Base-by-base conservation (phyloP, 2,329 filamentous ascomycete genomes). In the Exophiala dermatitidis region DNA sequence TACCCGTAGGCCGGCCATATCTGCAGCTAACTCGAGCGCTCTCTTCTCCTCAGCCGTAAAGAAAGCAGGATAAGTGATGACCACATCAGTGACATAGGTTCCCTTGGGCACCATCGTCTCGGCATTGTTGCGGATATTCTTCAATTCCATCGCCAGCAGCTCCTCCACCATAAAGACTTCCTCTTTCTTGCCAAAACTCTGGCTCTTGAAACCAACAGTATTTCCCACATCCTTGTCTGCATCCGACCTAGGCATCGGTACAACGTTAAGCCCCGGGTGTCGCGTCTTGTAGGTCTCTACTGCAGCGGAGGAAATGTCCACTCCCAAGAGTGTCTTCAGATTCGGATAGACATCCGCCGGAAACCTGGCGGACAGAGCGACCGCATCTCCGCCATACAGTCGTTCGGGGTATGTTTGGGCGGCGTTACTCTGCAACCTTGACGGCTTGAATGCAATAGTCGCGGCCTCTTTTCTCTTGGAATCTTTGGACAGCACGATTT, bases 401-500 rank as follows among this genome's bases (percentile, higher is more conserved):
- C 93, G 80, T 72, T 98, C 93, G 37, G 93, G 93, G 69, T 86
- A 96, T 12, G 75, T 72, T 58, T 70, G 71, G 49, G 81, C 84
- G 61, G 76, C 75, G 65, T 80, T 79, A 54, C 81, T 76, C 50
- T 79, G 80, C 64, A 79, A 74, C 63, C 80, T 80, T n/a, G 82
- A 78, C 36, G 90, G 89, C 73, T 98, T 97, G 75, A 98, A 97
- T 41, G 89, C 86, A 62, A 98, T 83, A 40, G 90, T 90, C 1
- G 90, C 88, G 28, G 81, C 81, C 70, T 98, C 93, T 77, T 98
- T 98, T 67, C 93, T 86, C 71, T 95, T 88, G 31, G 93, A 96
- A 73, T 98, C 93, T 70, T 97, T 98, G 31, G 90, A 96, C 52
- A 96, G 80, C 69, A 98, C 91, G 61, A 98, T 97, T 63, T 98